Conservation (phyloP, 2,329 filamentous ascomycete genomes). For the Colletotrichum sp. region DNA sequence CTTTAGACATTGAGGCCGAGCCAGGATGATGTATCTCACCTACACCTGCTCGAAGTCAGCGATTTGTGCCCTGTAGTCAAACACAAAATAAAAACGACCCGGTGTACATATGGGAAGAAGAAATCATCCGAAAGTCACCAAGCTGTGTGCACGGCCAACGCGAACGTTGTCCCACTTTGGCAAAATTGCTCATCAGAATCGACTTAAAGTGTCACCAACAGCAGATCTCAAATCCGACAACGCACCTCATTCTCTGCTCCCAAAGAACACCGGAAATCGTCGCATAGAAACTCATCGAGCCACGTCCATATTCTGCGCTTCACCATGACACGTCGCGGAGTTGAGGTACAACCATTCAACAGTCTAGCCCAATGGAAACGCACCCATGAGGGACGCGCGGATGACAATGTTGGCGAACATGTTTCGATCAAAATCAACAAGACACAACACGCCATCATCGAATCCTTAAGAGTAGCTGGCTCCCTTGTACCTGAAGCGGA, state of each 20-base stretch:
- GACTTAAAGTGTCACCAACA: background rate
- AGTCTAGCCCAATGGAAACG: background rate
- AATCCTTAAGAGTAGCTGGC: background rate
- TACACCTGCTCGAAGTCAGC: background rate
- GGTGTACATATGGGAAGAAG: background rate
- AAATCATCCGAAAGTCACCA: background rate
- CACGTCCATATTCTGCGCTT: background rate
- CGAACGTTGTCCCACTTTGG: background rate
- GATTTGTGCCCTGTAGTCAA: background rate
- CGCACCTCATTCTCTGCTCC: no score
- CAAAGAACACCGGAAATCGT: background rate
- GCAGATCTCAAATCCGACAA: background rate
- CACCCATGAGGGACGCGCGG: background rate
- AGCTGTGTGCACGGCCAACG: background rate
- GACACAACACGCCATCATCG: background rate
- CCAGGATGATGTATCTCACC: background rate
- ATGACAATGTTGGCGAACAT: background rate
- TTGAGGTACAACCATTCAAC: background rate
- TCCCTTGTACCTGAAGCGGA: background rate
- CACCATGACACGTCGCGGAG: background rate
- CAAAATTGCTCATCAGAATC: background rate
- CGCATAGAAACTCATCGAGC: background rate
- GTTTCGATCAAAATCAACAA: background rate
- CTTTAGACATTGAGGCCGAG: background rate
- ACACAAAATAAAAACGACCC: background rate